Conservation (phyloP, 148 eudicot species). For the Fagopyrum homotropicum region DNA sequence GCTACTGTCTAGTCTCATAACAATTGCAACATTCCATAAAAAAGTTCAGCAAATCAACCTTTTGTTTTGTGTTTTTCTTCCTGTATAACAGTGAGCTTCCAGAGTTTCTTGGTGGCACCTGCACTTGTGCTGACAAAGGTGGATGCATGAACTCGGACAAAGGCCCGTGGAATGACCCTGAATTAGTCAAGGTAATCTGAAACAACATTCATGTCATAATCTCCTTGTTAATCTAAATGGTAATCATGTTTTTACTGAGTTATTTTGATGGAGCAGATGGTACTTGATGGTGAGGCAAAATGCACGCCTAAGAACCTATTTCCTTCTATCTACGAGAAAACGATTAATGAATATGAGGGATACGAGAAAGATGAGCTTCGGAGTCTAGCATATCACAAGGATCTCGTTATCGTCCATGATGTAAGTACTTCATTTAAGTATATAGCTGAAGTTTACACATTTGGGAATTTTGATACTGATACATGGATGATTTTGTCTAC, state of each 20-base stretch:
- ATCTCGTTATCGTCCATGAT: constrained; percentile 24
- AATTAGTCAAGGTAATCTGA: constrained; percentile 58
- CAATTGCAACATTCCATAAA: background rate
- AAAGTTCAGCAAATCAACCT: background rate
- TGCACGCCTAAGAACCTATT: constrained; percentile 37
- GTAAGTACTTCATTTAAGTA: constrained; percentile 16
- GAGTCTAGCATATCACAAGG: constrained; percentile 11
- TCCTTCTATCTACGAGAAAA: constrained; percentile 54
- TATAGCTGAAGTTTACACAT: background rate
- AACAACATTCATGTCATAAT: background rate
- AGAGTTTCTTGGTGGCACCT: constrained; percentile 78
- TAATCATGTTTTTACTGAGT: constrained; percentile 3
- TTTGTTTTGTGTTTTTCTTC: background rate
- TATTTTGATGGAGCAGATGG: constrained; percentile 53
- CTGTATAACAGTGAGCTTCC: constrained; percentile 68
- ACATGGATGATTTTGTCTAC: background rate
- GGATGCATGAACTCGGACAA: constrained; percentile 88
- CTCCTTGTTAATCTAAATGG: background rate
- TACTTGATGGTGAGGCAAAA: constrained; percentile 74
- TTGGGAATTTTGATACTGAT: background rate
- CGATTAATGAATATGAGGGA: constrained; percentile 45
- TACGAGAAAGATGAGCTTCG: constrained; percentile 11
- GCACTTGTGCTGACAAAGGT: constrained; percentile 74
- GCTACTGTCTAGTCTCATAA: background rate
- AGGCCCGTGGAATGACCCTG: constrained; percentile 90